These are phyloP conservation scores for Dictyostelium purpureum DNA, from an alignment of 78 protist genomes.

Conservation along the genomic window DNA sequence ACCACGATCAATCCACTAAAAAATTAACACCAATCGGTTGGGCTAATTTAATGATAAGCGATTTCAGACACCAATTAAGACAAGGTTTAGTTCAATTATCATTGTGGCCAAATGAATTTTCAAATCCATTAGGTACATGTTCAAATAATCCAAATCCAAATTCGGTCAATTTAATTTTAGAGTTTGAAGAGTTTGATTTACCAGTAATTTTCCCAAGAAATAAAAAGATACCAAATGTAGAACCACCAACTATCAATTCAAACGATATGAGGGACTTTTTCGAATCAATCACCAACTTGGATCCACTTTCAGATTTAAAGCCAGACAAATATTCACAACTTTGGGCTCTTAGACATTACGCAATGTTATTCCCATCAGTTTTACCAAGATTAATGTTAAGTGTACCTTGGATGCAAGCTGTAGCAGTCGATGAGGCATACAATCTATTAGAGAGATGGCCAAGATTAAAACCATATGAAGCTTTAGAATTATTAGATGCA, in stretches of 20 bases:
- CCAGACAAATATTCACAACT: slow-evolving; percentile 51
- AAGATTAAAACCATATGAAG: slow-evolving; percentile 63
- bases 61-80: slow-evolving; percentile 62
- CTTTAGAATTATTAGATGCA: slow-evolving; percentile 89
- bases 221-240: background rate
- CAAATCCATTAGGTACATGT: slow-evolving; percentile 83
- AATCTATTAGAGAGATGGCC: slow-evolving; percentile 67
- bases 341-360: slow-evolving; percentile 61
- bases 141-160: slow-evolving; percentile 10
- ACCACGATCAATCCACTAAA: background rate
- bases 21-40: slow-evolving; percentile 76
- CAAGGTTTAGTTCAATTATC: slow-evolving; percentile 9
- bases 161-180: slow-evolving; percentile 25
- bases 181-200: slow-evolving; percentile 53
- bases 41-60: slow-evolving; percentile 52
- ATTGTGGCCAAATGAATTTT: slow-evolving; percentile 80
- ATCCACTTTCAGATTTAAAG: slow-evolving; percentile 32
- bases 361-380: slow-evolving; percentile 59
- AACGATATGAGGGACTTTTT: slow-evolving; percentile 64
- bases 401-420: slow-evolving; percentile 86
- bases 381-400: slow-evolving; percentile 91
- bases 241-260: slow-evolving; percentile 47
- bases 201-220: slow-evolving; percentile 82
- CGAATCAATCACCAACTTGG: slow-evolving; percentile 24
- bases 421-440: slow-evolving; percentile 84